Evolutionary conservation across 176 grass and related monocot genomes (phyloP).

Genomic region (Coix lacrymajobi): DNA sequence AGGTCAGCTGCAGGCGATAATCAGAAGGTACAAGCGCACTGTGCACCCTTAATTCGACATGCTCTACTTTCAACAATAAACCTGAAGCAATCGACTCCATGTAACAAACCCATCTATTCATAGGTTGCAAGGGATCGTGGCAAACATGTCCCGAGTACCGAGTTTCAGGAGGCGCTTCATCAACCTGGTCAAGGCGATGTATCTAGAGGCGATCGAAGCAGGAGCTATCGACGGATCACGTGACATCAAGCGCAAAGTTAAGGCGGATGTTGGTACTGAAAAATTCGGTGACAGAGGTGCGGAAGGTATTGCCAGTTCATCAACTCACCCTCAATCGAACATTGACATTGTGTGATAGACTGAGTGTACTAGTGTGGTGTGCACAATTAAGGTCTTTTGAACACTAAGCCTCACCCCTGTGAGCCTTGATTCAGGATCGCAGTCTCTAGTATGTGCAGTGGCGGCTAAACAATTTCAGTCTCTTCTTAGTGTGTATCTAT

Average conservation of each 20-base stretch:
- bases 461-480: no score
- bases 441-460: no score
- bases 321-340: neutral
- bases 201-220: slow-evolving; percentile 41
- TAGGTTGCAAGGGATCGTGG: slow-evolving; percentile 73
- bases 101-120: neutral
- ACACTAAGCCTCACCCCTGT: neutral
- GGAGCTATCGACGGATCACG: slow-evolving; percentile 20
- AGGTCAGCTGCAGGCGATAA: slow-evolving; percentile 75
- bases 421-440: no score
- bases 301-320: neutral
- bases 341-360: slow-evolving; percentile 13
- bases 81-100: neutral
- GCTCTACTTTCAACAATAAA: neutral
- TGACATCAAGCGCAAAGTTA: neutral
- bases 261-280: slow-evolving; percentile 6
- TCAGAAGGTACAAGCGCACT: slow-evolving; percentile 67
- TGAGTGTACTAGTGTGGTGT: neutral
- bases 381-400: neutral
- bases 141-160: slow-evolving; percentile 62
- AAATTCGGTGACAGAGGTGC: neutral
- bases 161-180: slow-evolving; percentile 73
- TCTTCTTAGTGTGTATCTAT: no score
- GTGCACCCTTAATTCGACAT: no score
- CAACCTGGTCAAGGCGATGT: slow-evolving; percentile 55